These are phyloP conservation scores for Rhizopus sp. DNA, from an alignment of 371 early-diverging fungal genomes.

Conservation along the genomic window DNA sequence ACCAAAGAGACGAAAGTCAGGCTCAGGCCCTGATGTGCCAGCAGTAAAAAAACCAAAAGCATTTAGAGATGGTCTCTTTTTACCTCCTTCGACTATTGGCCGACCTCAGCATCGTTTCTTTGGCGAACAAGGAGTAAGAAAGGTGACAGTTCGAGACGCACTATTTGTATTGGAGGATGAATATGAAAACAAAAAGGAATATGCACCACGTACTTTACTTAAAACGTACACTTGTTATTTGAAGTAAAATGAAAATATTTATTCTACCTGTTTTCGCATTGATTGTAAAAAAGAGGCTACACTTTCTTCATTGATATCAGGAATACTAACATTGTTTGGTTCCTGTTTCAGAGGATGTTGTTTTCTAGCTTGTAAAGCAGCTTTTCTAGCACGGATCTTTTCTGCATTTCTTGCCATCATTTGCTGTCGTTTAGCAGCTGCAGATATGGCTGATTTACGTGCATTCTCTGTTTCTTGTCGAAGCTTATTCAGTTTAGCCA, in stretches of 20 bases:
- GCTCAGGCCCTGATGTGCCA: slow-evolving; percentile 17
- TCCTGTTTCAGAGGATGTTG: slow-evolving; percentile 22
- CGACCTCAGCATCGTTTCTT: slow-evolving; percentile 27
- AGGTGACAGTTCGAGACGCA: slow-evolving; percentile 71
- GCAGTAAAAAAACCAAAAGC: slow-evolving; percentile 18
- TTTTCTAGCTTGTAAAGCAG: slow-evolving; percentile 34
- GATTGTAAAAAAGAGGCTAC: slow-evolving; percentile 33
- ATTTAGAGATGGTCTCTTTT: slow-evolving; percentile 28
- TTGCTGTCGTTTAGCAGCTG: slow-evolving; percentile 53
- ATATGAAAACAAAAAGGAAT: slow-evolving; percentile 55
- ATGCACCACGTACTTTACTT: slow-evolving; percentile 58
- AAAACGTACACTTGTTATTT: slow-evolving; percentile 62
- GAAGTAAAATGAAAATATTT: slow-evolving; percentile 28
- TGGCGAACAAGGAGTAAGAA: slow-evolving; percentile 49
- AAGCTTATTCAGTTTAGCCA: slow-evolving; percentile 61
- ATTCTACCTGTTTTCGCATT: slow-evolving; percentile 29
- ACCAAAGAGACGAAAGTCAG: slow-evolving; percentile 30
- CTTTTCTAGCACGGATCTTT: slow-evolving; percentile 40
- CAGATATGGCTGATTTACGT: slow-evolving; percentile 34
- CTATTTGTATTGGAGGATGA: slow-evolving; percentile 75
- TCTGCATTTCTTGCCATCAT: slow-evolving; percentile 51
- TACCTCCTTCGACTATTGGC: slow-evolving; percentile 45
- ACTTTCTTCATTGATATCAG: slow-evolving; percentile 32
- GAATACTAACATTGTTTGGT: slow-evolving; percentile 2
- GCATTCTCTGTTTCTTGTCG: slow-evolving; percentile 58